Evolutionary conservation across 129 eudicot species (phyloP).

Genomic region (Logfia minima): DNA sequence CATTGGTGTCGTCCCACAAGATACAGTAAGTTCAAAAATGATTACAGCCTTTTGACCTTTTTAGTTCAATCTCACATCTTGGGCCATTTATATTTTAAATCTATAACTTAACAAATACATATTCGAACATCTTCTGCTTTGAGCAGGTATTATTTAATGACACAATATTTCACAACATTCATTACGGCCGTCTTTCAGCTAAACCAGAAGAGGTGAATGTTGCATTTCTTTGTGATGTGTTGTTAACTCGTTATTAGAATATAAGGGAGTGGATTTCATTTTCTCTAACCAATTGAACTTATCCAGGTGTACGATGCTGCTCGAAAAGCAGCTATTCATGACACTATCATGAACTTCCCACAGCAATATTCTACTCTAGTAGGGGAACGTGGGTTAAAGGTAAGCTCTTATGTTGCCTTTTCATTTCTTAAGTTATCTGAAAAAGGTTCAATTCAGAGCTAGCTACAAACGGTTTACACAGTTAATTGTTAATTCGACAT

Average conservation of each 20-base stretch:
- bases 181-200: slow-evolving; percentile 87
- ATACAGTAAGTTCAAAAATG: slow-evolving; percentile 59
- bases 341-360: slow-evolving; percentile 92
- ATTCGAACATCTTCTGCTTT: slow-evolving; percentile 22
- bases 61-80: neutral
- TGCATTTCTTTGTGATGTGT: neutral
- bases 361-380: slow-evolving; percentile 81
- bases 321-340: slow-evolving; percentile 86
- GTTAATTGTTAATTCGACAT: neutral
- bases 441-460: neutral
- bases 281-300: slow-evolving; percentile 13
- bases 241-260: neutral
- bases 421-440: neutral
- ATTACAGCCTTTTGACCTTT: neutral
- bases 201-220: slow-evolving; percentile 73
- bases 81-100: neutral
- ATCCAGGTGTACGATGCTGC: slow-evolving; percentile 85
- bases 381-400: slow-evolving; percentile 99
- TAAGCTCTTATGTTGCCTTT: slow-evolving; percentile 16
- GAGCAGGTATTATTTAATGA: slow-evolving; percentile 93
- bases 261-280: slow-evolving; percentile 16
- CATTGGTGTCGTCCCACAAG: slow-evolving; percentile 96
- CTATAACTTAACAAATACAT: neutral
- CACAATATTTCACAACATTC: slow-evolving; percentile 94
- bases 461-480: neutral